phyloP scores from a whole-genome alignment of 257 asterid species.

The Forsythia viridissima region DNA sequence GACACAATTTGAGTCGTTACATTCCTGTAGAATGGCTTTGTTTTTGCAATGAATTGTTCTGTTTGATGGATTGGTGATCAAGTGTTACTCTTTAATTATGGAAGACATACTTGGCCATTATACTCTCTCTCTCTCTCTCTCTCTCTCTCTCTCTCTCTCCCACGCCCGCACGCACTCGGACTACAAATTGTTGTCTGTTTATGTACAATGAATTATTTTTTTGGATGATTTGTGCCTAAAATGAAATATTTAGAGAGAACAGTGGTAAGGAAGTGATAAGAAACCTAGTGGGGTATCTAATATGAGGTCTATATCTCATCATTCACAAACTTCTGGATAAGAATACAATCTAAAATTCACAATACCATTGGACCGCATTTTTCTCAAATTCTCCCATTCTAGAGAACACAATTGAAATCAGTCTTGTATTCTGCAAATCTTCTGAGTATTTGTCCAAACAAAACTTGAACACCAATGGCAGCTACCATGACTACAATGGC shows the following conservation, averaged over 20 bases:
- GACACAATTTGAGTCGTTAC: not conserved
- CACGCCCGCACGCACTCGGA: too few relatives aligned
- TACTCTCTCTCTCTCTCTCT: not conserved
- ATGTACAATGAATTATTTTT: not conserved
- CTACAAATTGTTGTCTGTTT: not conserved
- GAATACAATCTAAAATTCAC: slow-evolving; percentile 37
- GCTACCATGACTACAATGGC: slow-evolving; percentile 47
- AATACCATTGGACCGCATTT: slow-evolving; percentile 33
- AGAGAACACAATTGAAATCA: not conserved
- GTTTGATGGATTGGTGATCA: not conserved
- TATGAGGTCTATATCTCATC: slow-evolving; percentile 36
- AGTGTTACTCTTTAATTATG: not conserved
- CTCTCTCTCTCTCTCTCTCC: too few relatives aligned
- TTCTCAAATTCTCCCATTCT: not conserved
- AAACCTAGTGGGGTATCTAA: slow-evolving; percentile 26
- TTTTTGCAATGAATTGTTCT: not conserved
- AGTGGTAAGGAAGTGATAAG: slow-evolving; percentile 18
- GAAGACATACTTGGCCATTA: not conserved
- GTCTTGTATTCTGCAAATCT: not conserved
- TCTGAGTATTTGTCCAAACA: not conserved
- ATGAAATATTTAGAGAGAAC: not conserved
- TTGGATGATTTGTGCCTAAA: not conserved
- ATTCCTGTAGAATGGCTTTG: not conserved
- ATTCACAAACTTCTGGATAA: slow-evolving; percentile 38
- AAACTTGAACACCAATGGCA: slow-evolving; percentile 27